These are phyloP conservation scores for Brachypodium distachyon DNA, from an alignment of 202 grass and related monocot species.

Conservation along the genomic window DNA sequence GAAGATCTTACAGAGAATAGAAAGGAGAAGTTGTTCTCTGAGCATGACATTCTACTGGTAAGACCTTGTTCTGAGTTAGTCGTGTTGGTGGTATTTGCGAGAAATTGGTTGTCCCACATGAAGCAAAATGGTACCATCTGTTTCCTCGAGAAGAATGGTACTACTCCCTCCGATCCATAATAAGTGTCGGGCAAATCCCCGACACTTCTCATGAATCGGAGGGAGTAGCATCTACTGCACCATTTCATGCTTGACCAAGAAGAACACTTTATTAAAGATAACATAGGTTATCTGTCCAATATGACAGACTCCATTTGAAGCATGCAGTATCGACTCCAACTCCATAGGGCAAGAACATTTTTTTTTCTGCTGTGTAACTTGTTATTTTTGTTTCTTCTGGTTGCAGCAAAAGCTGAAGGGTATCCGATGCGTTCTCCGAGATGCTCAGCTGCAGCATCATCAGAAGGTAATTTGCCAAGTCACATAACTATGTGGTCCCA, in stretches of 20 bases:
- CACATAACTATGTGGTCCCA: background rate
- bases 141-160: background rate
- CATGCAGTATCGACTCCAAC: background rate
- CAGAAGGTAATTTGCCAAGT: conserved; percentile 50
- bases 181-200: no score
- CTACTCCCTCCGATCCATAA: no score
- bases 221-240: background rate
- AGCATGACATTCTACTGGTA: conserved; percentile 57
- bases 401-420: conserved; percentile 55
- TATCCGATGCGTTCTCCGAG: conserved; percentile 64
- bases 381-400: background rate
- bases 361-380: background rate
- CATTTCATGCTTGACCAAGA: background rate
- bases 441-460: conserved; percentile 73
- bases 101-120: background rate
- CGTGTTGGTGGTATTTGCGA: background rate
- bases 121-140: background rate
- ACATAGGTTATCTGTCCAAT: background rate
- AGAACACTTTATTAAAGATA: background rate
- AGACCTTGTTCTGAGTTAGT: conserved; percentile 16
- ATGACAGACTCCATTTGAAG: background rate
- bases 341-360: background rate
- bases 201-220: no score
- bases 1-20: conserved; percentile 41
- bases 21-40: conserved; percentile 45